phyloP scores from a whole-genome alignment of 345 rosid genomes.

The Odontarrhena argentea region DNA sequence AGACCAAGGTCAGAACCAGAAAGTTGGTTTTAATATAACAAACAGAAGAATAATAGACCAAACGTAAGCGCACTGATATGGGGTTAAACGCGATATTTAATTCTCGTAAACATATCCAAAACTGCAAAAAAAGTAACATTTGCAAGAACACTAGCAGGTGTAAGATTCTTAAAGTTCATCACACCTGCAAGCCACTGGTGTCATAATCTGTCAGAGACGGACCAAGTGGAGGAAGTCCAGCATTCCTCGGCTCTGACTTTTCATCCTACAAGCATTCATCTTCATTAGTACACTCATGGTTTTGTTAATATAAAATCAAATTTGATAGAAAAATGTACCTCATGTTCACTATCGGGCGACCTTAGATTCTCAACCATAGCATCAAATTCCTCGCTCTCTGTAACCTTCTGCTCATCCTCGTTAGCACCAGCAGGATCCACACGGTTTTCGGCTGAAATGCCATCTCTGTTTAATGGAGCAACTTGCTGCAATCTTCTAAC shows the following conservation, averaged over 20 bases:
- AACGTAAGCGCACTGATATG: no score
- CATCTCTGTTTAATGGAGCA: conserved; percentile 45
- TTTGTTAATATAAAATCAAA: conserved; percentile 33
- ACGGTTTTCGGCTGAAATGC: conserved; percentile 40
- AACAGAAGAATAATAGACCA: background rate
- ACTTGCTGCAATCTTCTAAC: conserved; percentile 37
- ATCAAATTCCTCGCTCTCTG: conserved; percentile 67
- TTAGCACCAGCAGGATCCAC: conserved; percentile 44
- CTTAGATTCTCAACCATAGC: conserved; percentile 64
- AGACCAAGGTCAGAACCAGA: conserved; percentile 15
- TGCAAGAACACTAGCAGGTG: conserved; percentile 9
- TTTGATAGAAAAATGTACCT: conserved; percentile 55
- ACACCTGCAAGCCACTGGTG: conserved; percentile 75
- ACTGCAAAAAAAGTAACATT: conserved; percentile 5
- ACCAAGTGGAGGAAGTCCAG: conserved; percentile 59
- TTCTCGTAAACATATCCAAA: conserved; percentile 21
- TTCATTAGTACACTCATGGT: conserved; percentile 32
- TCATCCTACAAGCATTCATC: conserved; percentile 53
- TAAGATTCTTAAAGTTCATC: conserved; percentile 4
- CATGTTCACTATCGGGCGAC: conserved; percentile 52
- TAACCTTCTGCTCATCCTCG: conserved; percentile 46
- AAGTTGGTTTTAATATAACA: background rate
- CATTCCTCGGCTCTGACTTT: conserved; percentile 50
- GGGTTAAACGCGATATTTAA: background rate
- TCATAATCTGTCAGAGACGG: conserved; percentile 62